Evolutionary conservation across 2,329 filamentous ascomycete species (phyloP).

Genomic region (Beauveria sp.): DNA sequence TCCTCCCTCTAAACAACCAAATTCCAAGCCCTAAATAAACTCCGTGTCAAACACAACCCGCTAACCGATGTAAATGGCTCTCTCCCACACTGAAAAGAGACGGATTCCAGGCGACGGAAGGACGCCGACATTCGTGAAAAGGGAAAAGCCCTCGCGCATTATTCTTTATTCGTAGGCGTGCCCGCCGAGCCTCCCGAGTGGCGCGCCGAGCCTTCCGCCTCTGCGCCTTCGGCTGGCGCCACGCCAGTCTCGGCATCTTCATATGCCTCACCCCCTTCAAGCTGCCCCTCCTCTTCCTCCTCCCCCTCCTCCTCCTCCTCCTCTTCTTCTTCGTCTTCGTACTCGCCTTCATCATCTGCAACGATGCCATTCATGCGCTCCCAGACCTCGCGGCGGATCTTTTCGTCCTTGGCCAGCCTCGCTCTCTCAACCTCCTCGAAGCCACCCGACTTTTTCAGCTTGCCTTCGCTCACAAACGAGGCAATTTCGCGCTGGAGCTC

Average conservation of each 20-base stretch:
- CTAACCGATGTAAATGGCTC: background rate
- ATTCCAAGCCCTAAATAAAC: background rate
- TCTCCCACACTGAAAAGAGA: background rate
- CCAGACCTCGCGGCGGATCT: slow-evolving; percentile 73
- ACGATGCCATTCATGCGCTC: slow-evolving; percentile 54
- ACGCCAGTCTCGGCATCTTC: slow-evolving; percentile 9
- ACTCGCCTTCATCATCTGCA: slow-evolving; percentile 21
- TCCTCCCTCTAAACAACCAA: background rate
- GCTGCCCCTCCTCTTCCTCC: background rate
- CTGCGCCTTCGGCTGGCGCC: background rate
- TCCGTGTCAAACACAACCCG: background rate
- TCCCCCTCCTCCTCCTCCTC: slow-evolving; percentile 17
- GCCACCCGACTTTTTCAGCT: slow-evolving; percentile 91
- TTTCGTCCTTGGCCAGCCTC: slow-evolving; percentile 78
- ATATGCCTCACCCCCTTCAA: slow-evolving; percentile 12
- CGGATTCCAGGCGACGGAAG: background rate
- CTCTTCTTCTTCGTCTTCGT: slow-evolving; percentile 17
- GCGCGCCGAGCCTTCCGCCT: background rate
- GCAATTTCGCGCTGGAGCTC: slow-evolving; percentile 77
- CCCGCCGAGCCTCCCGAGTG: background rate
- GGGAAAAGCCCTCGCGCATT: slow-evolving; percentile 12
- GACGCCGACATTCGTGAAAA: slow-evolving; percentile 20
- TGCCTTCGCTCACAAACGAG: slow-evolving; percentile 79
- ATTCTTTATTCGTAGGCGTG: slow-evolving; percentile 10
- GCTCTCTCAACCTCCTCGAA: slow-evolving; percentile 88